phyloP scores from a whole-genome alignment of 495 filamentous ascomycete genomes.

The Neurospora sp. region DNA sequence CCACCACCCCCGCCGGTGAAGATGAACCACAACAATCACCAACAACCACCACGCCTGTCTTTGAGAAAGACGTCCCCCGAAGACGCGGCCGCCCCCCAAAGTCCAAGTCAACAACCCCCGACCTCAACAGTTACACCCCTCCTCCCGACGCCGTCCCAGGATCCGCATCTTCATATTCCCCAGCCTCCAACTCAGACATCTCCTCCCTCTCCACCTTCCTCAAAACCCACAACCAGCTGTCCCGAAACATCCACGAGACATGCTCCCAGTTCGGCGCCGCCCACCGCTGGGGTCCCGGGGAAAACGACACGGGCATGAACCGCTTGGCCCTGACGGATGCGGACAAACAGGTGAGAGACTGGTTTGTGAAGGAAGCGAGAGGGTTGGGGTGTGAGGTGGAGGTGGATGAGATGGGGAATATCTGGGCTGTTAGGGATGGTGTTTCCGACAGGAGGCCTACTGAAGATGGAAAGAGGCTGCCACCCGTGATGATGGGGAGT shows the following conservation, averaged over 20 bases:
- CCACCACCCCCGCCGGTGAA: background rate
- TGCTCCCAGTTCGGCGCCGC: conserved; percentile 40
- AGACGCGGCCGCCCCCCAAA: background rate
- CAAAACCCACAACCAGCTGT: conserved; percentile 50
- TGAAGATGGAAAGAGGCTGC: conserved; percentile 4
- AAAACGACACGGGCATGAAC: conserved; percentile 38
- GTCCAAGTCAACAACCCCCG: background rate
- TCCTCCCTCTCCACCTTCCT: conserved; percentile 14
- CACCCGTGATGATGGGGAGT: conserved; percentile 56
- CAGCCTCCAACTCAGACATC: background rate
- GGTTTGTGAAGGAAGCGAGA: conserved; percentile 60
- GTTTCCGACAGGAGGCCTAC: background rate
- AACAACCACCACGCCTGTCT: background rate
- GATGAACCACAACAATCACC: background rate
- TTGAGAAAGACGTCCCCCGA: background rate
- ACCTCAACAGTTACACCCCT: background rate
- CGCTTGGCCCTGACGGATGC: conserved; percentile 56
- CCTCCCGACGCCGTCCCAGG: background rate
- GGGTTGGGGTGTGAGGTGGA: conserved; percentile 48
- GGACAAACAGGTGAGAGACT: conserved; percentile 63
- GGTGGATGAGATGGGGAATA: conserved; percentile 50
- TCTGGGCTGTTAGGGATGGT: conserved; percentile 62
- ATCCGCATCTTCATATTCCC: background rate
- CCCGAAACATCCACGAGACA: conserved; percentile 52
- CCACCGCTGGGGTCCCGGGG: conserved; percentile 7